Percentiles rank a stretch among this genome's conserved stretches.
Conservation (phyloP, 2,329 filamentous ascomycete species). For the Arthrobotrys conoides region DNA sequence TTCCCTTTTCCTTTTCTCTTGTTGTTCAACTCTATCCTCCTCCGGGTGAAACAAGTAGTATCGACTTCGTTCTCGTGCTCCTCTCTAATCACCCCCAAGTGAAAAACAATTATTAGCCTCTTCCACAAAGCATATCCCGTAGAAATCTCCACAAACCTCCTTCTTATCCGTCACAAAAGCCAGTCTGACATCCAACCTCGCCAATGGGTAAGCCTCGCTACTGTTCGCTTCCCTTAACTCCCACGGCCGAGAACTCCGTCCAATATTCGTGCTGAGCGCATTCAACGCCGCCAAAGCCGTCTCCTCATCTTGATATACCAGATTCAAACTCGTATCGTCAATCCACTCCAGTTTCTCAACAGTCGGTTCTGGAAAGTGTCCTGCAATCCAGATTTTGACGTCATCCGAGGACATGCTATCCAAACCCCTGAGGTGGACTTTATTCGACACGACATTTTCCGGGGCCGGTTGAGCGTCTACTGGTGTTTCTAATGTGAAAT, state of each 20-base stretch:
- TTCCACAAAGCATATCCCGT: neutral
- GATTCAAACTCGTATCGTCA: constrained; percentile 85
- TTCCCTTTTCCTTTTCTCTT: constrained; percentile 72
- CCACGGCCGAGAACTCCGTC: constrained; percentile 70
- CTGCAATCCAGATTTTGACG: constrained; percentile 80
- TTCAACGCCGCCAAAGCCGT: constrained; percentile 72
- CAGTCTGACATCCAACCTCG: constrained; percentile 79
- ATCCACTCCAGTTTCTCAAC: constrained; percentile 88
- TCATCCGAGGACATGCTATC: constrained; percentile 85
- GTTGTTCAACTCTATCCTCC: constrained; percentile 82
- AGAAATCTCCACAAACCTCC: constrained; percentile 66
- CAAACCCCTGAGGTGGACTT: constrained; percentile 87
- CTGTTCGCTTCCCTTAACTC: constrained; percentile 78
- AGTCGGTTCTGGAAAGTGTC: constrained; percentile 74
- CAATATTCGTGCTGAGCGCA: constrained; percentile 68
- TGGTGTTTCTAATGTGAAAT: constrained; percentile 37
- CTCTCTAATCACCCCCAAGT: constrained; percentile 67
- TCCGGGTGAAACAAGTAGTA: constrained; percentile 95
- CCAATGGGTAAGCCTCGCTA: constrained; percentile 77
- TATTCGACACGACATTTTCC: constrained; percentile 70
- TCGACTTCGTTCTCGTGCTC: constrained; percentile 83
- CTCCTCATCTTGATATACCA: constrained; percentile 77
- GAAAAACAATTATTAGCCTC: constrained; percentile 6
- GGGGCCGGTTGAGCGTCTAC: constrained; percentile 22
- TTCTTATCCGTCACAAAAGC: constrained; percentile 85